Base-by-base conservation (phyloP, 331 rosid species). In the Malus hybrid region DNA sequence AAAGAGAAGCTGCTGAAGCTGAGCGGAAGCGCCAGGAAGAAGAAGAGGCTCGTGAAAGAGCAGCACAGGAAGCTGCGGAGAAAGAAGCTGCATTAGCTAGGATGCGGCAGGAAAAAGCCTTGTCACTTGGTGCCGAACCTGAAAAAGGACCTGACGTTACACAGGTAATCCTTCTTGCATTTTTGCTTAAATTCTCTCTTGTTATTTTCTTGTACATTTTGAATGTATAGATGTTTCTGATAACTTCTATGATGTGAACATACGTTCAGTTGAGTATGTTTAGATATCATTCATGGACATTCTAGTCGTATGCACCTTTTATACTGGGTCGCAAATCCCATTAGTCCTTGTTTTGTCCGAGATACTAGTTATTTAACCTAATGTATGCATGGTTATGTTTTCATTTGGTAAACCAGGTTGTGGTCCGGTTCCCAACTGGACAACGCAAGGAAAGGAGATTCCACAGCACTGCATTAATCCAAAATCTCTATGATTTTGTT, bases 1-100 rank as follows among this genome's bases (percentile, higher is more conserved):
- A 88, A 76, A 89, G 96, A 88, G 99, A 95, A 83, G 98, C 98
- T 74, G 97, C 93, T 63, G 99, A 95, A 82, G 97, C 97, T 61
- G 99, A 90, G 86, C 88, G 87, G 84, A 90, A 83, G 82, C 86
- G 72, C 52, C 80, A 86, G 83, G 98, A 92, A 83, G 99, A 95
- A 81, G 97, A 92, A 78, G 98, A 95, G 83, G 96, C 93, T 73
- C 82, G 78, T 39, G 96, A 95, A 81, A 89, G 97, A 86, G 98
- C 92, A 65, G 97, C 83, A 71, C 85, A 61, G 46, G 99, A 90
- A 88, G 99, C 98, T 74, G 97, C 75, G 8, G 98, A 95, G 89
- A 95, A 80, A 84, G 93, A 85, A 71, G 96, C 91, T 76, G 90
- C 88, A 64, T 71, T 93, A 78, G 97, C 93, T 44, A 89, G 88